phyloP scores from a whole-genome alignment of 176 grass and related monocot genomes.

The Rhynchospora pubera region DNA sequence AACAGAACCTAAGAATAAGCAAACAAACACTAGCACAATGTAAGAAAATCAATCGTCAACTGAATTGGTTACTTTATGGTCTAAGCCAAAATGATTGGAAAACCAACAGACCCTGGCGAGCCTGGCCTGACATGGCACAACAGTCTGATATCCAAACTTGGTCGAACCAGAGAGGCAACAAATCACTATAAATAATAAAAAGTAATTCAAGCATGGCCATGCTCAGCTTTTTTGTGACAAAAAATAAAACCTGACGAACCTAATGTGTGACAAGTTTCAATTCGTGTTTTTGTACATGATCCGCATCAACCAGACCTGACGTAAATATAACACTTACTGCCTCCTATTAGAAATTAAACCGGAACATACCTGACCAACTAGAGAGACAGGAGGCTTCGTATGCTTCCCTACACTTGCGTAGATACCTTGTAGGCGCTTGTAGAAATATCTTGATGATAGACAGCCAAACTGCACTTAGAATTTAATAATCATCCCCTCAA shows the following conservation, averaged over 20 bases:
- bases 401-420: constrained; percentile 50
- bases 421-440: constrained; percentile 60
- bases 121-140: neutral
- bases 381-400: constrained; percentile 87
- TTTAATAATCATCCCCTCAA: neutral
- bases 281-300: neutral
- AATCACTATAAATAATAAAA: neutral
- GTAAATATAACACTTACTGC: neutral
- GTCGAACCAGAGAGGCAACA: neutral
- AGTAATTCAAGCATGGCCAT: neutral
- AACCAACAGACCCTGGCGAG: no score
- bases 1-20: neutral
- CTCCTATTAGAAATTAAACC: neutral
- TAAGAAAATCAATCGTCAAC: constrained; percentile 18
- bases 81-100: neutral
- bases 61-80: no score
- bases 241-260: neutral
- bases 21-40: constrained; percentile 14
- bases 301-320: neutral
- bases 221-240: neutral
- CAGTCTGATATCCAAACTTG: neutral
- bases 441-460: constrained; percentile 88
- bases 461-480: constrained; percentile 57
- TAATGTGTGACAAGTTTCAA: neutral
- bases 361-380: constrained; percentile 37